These are phyloP conservation scores for Yamadazyma atmosphaerica DNA, from an alignment of 1,139 yeast species.

Conservation along the genomic window DNA sequence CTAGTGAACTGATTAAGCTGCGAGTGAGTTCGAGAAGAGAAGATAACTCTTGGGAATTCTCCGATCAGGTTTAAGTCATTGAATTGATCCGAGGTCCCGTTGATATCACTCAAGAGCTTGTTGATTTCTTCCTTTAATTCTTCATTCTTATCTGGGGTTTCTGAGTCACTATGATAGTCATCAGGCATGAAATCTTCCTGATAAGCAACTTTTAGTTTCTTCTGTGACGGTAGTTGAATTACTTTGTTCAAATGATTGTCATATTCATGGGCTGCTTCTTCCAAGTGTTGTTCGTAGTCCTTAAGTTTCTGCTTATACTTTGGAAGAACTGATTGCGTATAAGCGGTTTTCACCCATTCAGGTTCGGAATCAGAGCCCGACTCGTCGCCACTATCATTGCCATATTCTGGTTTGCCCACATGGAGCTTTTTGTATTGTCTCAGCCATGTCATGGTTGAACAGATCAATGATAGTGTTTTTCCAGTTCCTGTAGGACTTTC, in stretches of 20 bases:
- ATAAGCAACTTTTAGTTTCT: constrained; percentile 9
- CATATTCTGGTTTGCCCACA: neutral
- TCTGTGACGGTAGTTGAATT: constrained; percentile 8
- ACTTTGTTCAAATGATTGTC: constrained; percentile 13
- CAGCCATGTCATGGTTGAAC: constrained; percentile 86
- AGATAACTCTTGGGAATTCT: constrained; percentile 52
- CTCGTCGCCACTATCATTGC: constrained; percentile 15
- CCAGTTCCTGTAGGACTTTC: constrained; percentile 98
- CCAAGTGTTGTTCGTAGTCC: constrained; percentile 44
- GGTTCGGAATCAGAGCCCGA: constrained; percentile 52
- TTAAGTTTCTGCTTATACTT: constrained; percentile 29
- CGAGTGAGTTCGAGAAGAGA: constrained; percentile 89
- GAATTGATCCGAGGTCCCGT: neutral
- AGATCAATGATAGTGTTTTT: constrained; percentile 82
- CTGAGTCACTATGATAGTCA: constrained; percentile 41
- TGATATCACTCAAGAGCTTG: constrained; percentile 32
- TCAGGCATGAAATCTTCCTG: constrained; percentile 39
- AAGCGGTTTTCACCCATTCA: constrained; percentile 56
- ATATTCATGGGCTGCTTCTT: constrained; percentile 17
- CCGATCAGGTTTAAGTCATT: constrained; percentile 21
- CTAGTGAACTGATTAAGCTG: constrained; percentile 81
- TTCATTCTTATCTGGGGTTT: constrained; percentile 20
- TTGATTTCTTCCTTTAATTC: constrained; percentile 46
- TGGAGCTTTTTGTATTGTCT: constrained; percentile 52
- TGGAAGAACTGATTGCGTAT: constrained; percentile 32